A percentile compares a stretch with the other conserved stretches of the same genome.
Evolutionary conservation across 306 rosid species (phyloP).

Genomic region (Alnus glutinosa): DNA sequence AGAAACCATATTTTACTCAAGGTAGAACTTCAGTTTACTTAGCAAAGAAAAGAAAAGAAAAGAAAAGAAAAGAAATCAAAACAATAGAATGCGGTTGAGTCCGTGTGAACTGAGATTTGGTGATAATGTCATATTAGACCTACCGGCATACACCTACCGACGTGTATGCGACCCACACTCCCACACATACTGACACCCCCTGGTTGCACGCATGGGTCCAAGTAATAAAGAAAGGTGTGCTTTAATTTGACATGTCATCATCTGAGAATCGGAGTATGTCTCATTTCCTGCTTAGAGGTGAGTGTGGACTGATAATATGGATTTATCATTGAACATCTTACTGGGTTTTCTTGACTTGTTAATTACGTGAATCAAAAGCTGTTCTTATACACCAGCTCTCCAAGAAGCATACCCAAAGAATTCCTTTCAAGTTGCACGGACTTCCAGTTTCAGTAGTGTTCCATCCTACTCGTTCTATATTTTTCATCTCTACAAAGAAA

Average conservation of each 20-base stretch:
- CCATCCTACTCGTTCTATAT: conserved; percentile 78
- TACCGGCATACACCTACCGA: neutral
- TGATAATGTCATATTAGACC: neutral
- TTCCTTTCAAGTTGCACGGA: conserved; percentile 82
- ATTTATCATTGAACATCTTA: neutral
- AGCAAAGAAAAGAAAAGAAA: neutral
- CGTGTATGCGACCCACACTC: neutral
- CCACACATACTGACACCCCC: neutral
- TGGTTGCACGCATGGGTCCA: neutral
- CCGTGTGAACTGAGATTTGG: neutral
- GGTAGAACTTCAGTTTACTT: neutral
- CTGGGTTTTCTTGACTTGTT: conserved; percentile 64
- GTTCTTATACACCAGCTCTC: conserved; percentile 81
- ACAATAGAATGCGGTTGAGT: neutral
- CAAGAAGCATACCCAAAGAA: conserved; percentile 68
- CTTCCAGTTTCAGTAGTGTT: conserved; percentile 80
- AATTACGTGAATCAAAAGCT: conserved; percentile 80
- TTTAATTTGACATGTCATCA: neutral
- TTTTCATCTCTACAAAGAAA: conserved; percentile 79
- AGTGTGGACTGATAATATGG: neutral
- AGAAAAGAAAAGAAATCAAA: neutral
- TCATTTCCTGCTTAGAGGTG: neutral
- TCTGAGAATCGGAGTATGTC: neutral
- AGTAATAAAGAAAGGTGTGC: neutral
- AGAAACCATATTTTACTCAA: neutral